Conservation (phyloP, 768 basidiomycete genomes). For the Leucocoprinus sp. region DNA sequence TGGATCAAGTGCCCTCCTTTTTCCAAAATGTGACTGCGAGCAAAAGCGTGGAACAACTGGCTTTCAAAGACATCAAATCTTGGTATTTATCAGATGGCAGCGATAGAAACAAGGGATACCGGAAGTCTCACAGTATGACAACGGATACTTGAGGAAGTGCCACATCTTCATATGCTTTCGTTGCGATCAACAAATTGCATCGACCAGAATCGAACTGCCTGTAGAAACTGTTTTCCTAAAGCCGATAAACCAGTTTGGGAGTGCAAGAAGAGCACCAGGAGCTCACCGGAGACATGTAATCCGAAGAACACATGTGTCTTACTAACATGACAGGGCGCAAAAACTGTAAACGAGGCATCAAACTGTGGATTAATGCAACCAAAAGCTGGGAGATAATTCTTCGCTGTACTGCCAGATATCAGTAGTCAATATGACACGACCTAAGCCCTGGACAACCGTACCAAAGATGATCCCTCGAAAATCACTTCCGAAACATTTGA, state of each 20-base stretch:
- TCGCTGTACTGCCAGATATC: slow-evolving; percentile 37
- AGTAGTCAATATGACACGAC: not conserved
- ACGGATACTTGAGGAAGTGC: slow-evolving; percentile 48
- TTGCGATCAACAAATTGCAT: slow-evolving; percentile 57
- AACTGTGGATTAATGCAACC: slow-evolving; percentile 46
- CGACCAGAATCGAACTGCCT: slow-evolving; percentile 43
- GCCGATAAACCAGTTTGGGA: slow-evolving; percentile 1
- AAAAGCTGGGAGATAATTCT: slow-evolving; percentile 48
- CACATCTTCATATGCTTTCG: slow-evolving; percentile 51
- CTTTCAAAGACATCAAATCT: slow-evolving; percentile 58
- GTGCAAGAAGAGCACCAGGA: slow-evolving; percentile 9
- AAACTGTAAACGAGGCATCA: slow-evolving; percentile 43
- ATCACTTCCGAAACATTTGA: slow-evolving; percentile 39
- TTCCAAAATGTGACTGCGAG: slow-evolving; percentile 39
- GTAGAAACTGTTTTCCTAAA: slow-evolving; percentile 38
- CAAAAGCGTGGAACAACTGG: slow-evolving; percentile 50
- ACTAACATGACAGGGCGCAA: slow-evolving; percentile 47
- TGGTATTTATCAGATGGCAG: slow-evolving; percentile 17
- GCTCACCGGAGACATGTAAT: slow-evolving; percentile 22
- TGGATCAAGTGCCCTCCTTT: slow-evolving; percentile 48
- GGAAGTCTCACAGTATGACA: slow-evolving; percentile 47
- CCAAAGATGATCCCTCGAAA: slow-evolving; percentile 67
- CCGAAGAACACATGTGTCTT: slow-evolving; percentile 21
- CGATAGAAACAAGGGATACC: not conserved
- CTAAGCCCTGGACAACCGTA: slow-evolving; percentile 23